Conservation (phyloP, 495 filamentous ascomycete genomes). For the Tirmania nivea region DNA sequence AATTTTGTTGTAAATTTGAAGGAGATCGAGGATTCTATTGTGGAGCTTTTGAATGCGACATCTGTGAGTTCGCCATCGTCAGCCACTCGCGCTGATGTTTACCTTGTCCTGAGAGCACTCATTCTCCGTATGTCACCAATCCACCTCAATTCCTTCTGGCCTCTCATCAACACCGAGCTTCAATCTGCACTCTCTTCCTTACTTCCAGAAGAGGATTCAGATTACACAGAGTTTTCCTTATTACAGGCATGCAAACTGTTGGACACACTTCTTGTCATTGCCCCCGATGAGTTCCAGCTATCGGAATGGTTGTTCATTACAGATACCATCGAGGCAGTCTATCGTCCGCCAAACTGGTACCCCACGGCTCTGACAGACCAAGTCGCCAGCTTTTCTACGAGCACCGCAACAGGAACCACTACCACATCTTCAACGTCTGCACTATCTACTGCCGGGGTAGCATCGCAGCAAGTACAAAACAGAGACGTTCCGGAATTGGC, state of each 20-base stretch:
- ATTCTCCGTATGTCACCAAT: slow-evolving; percentile 52
- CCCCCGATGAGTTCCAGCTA: slow-evolving; percentile 87
- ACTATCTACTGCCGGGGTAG: slow-evolving; percentile 39
- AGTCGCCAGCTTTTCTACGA: slow-evolving; percentile 49
- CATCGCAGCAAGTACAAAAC: no score
- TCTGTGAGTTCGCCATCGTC: slow-evolving; percentile 79
- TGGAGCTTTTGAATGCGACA: slow-evolving; percentile 71
- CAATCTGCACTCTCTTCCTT: slow-evolving; percentile 62
- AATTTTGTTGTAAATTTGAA: slow-evolving; percentile 57
- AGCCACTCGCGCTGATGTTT: slow-evolving; percentile 67
- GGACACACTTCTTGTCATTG: slow-evolving; percentile 59
- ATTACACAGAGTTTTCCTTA: background rate
- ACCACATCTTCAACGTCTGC: slow-evolving; percentile 9
- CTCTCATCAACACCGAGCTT: slow-evolving; percentile 67
- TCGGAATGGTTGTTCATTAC: slow-evolving; percentile 93
- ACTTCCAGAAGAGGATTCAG: slow-evolving; percentile 42
- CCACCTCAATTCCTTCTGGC: slow-evolving; percentile 71
- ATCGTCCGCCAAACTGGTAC: slow-evolving; percentile 49
- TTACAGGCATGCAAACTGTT: slow-evolving; percentile 27
- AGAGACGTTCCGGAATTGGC: no score
- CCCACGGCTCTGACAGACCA: slow-evolving; percentile 68
- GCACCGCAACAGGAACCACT: background rate
- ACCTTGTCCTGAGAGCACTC: slow-evolving; percentile 67
- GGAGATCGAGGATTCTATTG: slow-evolving; percentile 55
- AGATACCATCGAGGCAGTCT: slow-evolving; percentile 92